Base-by-base conservation (phyloP, 768 basidiomycete genomes). In the Zangia roseola region DNA sequence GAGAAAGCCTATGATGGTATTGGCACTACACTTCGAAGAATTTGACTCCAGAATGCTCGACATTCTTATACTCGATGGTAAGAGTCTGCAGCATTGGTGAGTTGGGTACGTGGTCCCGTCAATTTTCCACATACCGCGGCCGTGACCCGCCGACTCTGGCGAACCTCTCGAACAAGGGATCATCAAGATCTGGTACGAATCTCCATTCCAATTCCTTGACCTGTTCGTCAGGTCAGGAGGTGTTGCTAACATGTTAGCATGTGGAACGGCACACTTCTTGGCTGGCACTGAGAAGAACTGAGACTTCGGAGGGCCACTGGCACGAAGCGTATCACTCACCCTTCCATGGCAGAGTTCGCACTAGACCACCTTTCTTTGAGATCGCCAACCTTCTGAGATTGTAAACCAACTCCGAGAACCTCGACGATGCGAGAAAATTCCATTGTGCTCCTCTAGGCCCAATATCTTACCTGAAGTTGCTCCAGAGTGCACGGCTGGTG, bases 121-220 rank as follows among this genome's bases (percentile, higher is more conserved):
- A 26, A 7, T 9, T 5, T 26, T 26, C 26, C 10, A 26, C 26
- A 10, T 10, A 26, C 26, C 26, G 26, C 26, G 10, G 26, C 26
- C 8, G 26, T 26, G 26, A 26, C 26, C 26, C 26, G 2, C 26
- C 26, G 10, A 26, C 26, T 26, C 26, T 10, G 10, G 26, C 26
- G 26, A 26, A 26, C 26, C 8, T 26, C 26, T 26, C 26, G 26
- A 9, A 26, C 26, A 26, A 26, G 26, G 26, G 26, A 26, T 26
- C 26, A 26, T 10, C 35, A 12, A 60, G 21, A 4, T 60, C 55
- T 17, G 40, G 17, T 2, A 49, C 54, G 2, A 60, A 36, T 24
- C 56, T 60, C 51, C 50, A 56, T 12, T 43, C 54, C 35, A 60
- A 6, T 40, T 53, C 49, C 30, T 60, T 60, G 19, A 59, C 36